Conservation (phyloP, 2,329 filamentous ascomycete genomes). For the Sclerotinia trifoliorum region DNA sequence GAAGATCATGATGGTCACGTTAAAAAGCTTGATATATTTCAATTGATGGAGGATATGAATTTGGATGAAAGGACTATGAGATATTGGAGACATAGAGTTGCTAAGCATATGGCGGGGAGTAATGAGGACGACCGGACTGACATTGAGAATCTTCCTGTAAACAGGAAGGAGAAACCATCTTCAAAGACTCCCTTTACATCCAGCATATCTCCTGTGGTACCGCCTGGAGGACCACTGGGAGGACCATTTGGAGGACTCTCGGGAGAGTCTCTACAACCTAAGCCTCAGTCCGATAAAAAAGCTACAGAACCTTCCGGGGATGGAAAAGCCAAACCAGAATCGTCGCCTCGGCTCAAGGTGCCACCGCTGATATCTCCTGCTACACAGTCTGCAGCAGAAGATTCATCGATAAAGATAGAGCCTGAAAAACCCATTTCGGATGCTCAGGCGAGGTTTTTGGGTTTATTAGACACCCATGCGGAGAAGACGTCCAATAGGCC, state of each 20-base stretch:
- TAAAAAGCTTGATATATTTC: neutral
- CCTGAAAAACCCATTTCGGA: neutral
- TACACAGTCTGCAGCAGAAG: too few relatives aligned
- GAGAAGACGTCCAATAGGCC: neutral
- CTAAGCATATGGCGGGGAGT: neutral
- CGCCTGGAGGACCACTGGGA: neutral
- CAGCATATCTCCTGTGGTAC: too few relatives aligned
- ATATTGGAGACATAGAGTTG: slow-evolving; percentile 13
- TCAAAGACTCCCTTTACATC: neutral
- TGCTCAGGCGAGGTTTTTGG: neutral
- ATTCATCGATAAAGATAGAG: neutral
- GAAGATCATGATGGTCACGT: neutral
- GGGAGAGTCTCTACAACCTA: neutral
- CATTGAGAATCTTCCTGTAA: neutral
- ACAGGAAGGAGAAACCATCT: neutral
- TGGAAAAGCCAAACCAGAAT: too few relatives aligned
- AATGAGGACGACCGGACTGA: slow-evolving; percentile 16
- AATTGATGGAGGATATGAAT: slow-evolving; percentile 3
- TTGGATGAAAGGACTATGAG: neutral
- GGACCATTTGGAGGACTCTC: neutral
- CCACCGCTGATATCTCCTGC: neutral
- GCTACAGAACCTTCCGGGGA: neutral
- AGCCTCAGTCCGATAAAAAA: neutral
- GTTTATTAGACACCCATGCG: too few relatives aligned
- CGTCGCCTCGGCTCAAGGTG: neutral